Base-by-base conservation (phyloP, 1,139 yeast species). In the Kluyveromyces sp. region DNA sequence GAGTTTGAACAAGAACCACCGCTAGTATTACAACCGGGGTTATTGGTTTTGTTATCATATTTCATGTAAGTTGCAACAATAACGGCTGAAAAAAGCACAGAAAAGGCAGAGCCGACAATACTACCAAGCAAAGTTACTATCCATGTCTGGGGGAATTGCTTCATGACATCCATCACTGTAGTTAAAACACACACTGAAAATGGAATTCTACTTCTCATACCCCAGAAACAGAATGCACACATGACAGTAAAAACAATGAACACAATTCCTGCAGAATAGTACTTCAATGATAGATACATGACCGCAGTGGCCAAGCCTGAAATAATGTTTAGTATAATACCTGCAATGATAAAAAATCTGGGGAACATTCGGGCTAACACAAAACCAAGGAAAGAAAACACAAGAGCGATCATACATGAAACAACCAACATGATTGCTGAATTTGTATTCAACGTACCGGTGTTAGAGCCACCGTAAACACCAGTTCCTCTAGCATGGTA, bases 221-320 rank as follows among this genome's bases (percentile, higher is more conserved):
- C 66, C 87, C 89, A 86, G 65, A 83, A 86, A 58, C 84, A 76
- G 69, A 75, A 78, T 1, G 89, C 88, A 7, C 84, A 72, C 47
- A 87, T 63, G 4, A 76, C 62, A 0, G 88, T 74, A 58, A 83
- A 77, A 1, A 83, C 73, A 53, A 86, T 67, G 53, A 83, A 83
- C 37, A 85, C 89, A 52, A 86, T 71, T 3, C 88, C 95, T 0
- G 95, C 90, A 7, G 89, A 81, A 69, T 81, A 87, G 63, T 86
- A 83, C 34, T 72, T 68, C 51, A 70, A 67, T 2, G 73, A 78
- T 58, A 86, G 73, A 61, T 84, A 87, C 65, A 78, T 83, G 51
- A 87, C 78, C 5, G 88, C 77, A 4, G 95, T 81, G 10, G 85
- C 95, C 34, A 87, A 58, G 1, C 94, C 90, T 48, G 86, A 64